These are phyloP conservation scores for Neurospora sp. DNA, from an alignment of 495 filamentous ascomycete genomes.

Conservation along the genomic window DNA sequence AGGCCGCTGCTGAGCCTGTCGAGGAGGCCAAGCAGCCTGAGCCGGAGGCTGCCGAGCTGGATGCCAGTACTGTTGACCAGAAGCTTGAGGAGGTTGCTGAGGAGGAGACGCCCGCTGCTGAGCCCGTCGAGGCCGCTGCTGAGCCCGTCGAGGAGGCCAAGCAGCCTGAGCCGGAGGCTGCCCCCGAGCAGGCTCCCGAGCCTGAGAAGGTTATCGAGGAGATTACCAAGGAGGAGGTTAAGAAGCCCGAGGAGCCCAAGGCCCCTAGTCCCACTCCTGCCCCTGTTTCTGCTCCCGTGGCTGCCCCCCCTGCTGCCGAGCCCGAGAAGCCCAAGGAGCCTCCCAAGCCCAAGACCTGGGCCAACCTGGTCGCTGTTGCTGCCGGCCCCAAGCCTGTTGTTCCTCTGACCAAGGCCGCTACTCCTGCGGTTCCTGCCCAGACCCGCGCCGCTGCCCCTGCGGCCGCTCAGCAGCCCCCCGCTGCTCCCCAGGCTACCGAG, in stretches of 20 bases:
- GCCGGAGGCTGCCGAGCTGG: slow-evolving; percentile 33
- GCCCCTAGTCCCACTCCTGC: slow-evolving; percentile 38
- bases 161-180: slow-evolving; percentile 37
- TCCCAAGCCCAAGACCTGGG: slow-evolving; percentile 77
- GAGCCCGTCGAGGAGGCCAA: slow-evolving; percentile 35
- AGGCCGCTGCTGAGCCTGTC: slow-evolving; percentile 28
- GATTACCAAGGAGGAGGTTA: slow-evolving; percentile 34
- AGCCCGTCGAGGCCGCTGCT: slow-evolving; percentile 27
- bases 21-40: slow-evolving; percentile 40
- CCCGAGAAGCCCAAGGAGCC: slow-evolving; percentile 31
- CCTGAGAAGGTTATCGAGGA: slow-evolving; percentile 31
- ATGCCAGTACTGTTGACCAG: slow-evolving; percentile 36
- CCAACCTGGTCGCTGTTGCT: slow-evolving; percentile 54
- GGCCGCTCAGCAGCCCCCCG: slow-evolving; percentile 29
- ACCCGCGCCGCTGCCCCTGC: slow-evolving; percentile 16
- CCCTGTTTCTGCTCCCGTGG: slow-evolving; percentile 25
- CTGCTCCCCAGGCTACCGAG: slow-evolving; percentile 20
- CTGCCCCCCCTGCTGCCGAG: slow-evolving; percentile 27
- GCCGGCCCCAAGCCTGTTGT: slow-evolving; percentile 34
- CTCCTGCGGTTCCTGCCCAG: slow-evolving; percentile 28
- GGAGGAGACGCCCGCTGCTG: slow-evolving; percentile 30
- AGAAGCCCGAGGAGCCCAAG: slow-evolving; percentile 48
- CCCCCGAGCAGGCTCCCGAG: slow-evolving; percentile 19
- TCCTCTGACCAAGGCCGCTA: slow-evolving; percentile 33
- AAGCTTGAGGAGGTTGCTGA: slow-evolving; percentile 38